phyloP scores from a whole-genome alignment of 805 yeast species.

The Kuraishia borneana region DNA sequence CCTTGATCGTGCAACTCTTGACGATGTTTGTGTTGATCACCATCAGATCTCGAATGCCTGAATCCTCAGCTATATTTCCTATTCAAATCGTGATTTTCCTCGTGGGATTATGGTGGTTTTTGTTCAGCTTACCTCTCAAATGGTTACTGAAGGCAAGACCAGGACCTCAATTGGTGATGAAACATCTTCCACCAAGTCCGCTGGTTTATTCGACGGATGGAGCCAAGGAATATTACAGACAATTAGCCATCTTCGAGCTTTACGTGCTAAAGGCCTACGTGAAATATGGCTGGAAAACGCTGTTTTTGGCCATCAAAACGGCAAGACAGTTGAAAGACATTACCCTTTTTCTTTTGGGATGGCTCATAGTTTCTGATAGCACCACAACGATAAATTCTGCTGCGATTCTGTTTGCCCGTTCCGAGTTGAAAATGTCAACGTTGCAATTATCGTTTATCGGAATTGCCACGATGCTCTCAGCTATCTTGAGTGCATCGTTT shows the following conservation, averaged over 20 bases:
- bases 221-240: slow-evolving; percentile 5
- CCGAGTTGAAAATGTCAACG: slow-evolving; percentile 60
- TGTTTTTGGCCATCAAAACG: slow-evolving; percentile 43
- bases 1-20: slow-evolving; percentile 50
- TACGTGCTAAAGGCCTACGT: slow-evolving; percentile 21
- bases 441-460: slow-evolving; percentile 56
- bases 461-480: slow-evolving; percentile 52
- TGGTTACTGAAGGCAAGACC: slow-evolving; percentile 34
- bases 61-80: slow-evolving; percentile 19
- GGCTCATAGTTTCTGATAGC: slow-evolving; percentile 72
- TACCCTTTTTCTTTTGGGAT: slow-evolving; percentile 51
- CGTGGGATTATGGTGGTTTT: slow-evolving; percentile 72
- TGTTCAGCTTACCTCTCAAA: slow-evolving; percentile 54
- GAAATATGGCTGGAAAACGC: slow-evolving; percentile 51
- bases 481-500: slow-evolving; percentile 53
- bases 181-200: slow-evolving; percentile 7
- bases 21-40: slow-evolving; percentile 35
- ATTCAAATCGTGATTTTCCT: slow-evolving; percentile 48
- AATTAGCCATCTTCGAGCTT: slow-evolving; percentile 6
- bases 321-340: slow-evolving; percentile 56
- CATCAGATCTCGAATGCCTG: slow-evolving; percentile 9
- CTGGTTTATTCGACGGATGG: not conserved
- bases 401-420: slow-evolving; percentile 64
- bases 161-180: slow-evolving; percentile 21
- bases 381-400: slow-evolving; percentile 72